Conservation (phyloP, 2,329 filamentous ascomycete genomes). For the Teratosphaeria nubilosa region DNA sequence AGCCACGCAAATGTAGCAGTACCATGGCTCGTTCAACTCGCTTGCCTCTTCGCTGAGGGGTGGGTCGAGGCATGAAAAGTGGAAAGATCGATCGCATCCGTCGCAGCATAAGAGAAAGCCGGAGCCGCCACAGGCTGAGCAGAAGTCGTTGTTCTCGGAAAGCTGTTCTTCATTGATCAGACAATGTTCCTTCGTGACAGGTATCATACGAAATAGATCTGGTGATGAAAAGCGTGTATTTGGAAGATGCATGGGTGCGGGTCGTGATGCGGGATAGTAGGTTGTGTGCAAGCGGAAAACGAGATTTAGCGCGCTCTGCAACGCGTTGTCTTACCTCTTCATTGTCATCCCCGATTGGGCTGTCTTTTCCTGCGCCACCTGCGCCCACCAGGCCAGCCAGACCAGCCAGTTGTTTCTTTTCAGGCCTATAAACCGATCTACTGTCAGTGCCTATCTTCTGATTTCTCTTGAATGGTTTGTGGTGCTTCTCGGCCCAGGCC, state of each 20-base stretch:
- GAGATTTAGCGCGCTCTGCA: constrained; percentile 20
- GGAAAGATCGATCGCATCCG: constrained; percentile 80
- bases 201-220: constrained; percentile 9
- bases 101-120: constrained; percentile 90
- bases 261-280: constrained; percentile 12
- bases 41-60: constrained; percentile 47
- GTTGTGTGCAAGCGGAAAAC: constrained; percentile 31
- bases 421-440: constrained; percentile 45
- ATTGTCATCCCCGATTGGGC: constrained; percentile 49
- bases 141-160: constrained; percentile 74
- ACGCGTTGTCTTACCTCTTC: constrained; percentile 40
- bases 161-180: constrained; percentile 32
- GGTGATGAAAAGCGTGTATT: constrained; percentile 16
- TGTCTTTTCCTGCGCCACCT: constrained; percentile 51
- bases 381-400: constrained; percentile 58
- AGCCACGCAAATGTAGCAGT: constrained; percentile 62
- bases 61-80: constrained; percentile 80
- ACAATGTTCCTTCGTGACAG: constrained; percentile 9
- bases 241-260: constrained; percentile 22
- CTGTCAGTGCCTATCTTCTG: constrained; percentile 14
- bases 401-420: constrained; percentile 63
- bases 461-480: neutral
- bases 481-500: constrained; percentile 8
- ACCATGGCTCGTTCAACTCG: constrained; percentile 60
- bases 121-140: constrained; percentile 71